Evolutionary conservation across 192 early-diverging fungal genomes (phyloP), one percentile per base, ranked within the genome.

Genomic region (Rhizophagus sp.): DNA sequence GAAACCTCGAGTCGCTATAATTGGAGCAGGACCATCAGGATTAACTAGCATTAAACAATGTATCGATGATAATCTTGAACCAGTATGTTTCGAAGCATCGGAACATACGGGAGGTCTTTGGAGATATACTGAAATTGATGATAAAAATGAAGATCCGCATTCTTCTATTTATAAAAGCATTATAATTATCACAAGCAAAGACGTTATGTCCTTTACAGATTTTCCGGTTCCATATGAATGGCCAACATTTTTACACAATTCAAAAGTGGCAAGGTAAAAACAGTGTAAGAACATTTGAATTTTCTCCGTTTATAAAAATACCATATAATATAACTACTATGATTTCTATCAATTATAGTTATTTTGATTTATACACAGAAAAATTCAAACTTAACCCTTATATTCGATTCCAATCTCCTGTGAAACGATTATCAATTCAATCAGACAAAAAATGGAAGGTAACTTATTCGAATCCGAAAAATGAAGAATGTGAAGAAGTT

Each of bases 151-250:
- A 10, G 81, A 86, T 13, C 82, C 84, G 7, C 87, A 89, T 57
- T 89, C 88, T 6, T 90, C 88, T 27, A 83, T 89, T 4, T 92
- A 90, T 84, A 82, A 83, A 82, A 87, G 83, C 22, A 85, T 85
- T 0, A 84, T 89, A 34, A 90, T 91, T 50, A 91, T 90, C 73
- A 88, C 87, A 12, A 89, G 87, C 61, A 90, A 91, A 47, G 87
- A 88, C 57, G 83, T 83, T 67, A 74, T 57, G 83, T 27, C 87
- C 15, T 92, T 80, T 76, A 88, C 87, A 4, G 91, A 92, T 74
- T 91, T 88, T 81, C 86, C 91, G 6, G 86, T 90, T 41, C 91
- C 91, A 27, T 25, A 39, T 12, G 85, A 87, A 39, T 92, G 91
- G 91, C 89, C 91, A 3, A 88, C 84, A 3, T 90, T 82, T 80